These are phyloP conservation scores for Coemansia sp. DNA, from an alignment of 192 early-diverging fungal species.

Conservation along the genomic window DNA sequence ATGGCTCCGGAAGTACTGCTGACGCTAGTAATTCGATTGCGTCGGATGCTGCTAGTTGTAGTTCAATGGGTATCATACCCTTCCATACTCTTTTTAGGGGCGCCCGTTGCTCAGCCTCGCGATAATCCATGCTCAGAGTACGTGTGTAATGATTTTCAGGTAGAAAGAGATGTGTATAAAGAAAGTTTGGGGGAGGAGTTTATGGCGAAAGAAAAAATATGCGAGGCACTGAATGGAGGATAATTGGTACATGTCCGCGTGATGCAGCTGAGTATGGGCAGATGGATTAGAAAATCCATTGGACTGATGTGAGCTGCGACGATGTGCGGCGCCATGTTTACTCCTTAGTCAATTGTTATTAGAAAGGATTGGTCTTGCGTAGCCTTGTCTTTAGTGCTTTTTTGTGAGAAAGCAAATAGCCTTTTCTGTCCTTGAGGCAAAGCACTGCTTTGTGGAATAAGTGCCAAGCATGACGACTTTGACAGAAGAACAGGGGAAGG, in stretches of 20 bases:
- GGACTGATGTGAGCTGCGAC: background rate
- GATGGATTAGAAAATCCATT: background rate
- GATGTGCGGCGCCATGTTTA: too few relatives aligned
- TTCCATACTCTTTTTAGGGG: slow-evolving; percentile 33
- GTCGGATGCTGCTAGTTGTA: slow-evolving; percentile 44
- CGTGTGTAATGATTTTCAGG: background rate
- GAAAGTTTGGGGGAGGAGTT: background rate
- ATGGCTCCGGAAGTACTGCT: slow-evolving; percentile 49
- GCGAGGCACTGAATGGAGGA: background rate
- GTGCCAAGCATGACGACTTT: background rate
- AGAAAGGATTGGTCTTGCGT: background rate
- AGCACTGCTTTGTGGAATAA: background rate
- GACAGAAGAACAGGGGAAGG: background rate
- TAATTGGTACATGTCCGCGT: slow-evolving; percentile 1
- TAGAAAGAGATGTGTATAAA: background rate
- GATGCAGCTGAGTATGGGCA: slow-evolving; percentile 2
- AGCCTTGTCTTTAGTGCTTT: background rate
- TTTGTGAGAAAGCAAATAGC: background rate
- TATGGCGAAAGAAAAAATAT: background rate
- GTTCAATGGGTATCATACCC: slow-evolving; percentile 53
- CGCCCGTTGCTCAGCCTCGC: slow-evolving; percentile 15
- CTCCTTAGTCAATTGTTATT: background rate
- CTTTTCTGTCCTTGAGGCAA: background rate
- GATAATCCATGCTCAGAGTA: slow-evolving; percentile 9
- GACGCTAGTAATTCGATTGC: slow-evolving; percentile 54